These are phyloP conservation scores for Cyphellophora attinorum DNA, from an alignment of 2,329 filamentous ascomycete species.

Conservation along the genomic window DNA sequence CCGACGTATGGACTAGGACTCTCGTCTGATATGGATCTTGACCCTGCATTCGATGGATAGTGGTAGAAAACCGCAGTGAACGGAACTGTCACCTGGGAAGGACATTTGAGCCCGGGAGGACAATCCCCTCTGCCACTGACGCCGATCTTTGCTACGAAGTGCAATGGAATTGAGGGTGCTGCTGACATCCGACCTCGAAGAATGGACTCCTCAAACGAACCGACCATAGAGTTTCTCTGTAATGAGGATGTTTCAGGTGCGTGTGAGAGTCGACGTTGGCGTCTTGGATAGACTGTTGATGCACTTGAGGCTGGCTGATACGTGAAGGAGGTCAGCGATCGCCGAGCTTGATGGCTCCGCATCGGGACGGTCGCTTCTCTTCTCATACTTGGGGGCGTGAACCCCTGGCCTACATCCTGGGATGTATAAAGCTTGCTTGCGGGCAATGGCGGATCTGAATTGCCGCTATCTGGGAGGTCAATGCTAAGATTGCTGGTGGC, in stretches of 20 bases:
- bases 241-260: constrained; percentile 66
- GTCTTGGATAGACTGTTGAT: constrained; percentile 41
- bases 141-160: constrained; percentile 91
- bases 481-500: constrained; percentile 76
- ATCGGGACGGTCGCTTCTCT: constrained; percentile 54
- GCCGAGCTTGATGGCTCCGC: constrained; percentile 68
- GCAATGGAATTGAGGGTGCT: constrained; percentile 79
- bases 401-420: too few relatives aligned
- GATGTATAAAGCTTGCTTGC: background rate
- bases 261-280: constrained; percentile 58
- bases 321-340: constrained; percentile 58
- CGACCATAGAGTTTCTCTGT: constrained; percentile 90
- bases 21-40: constrained; percentile 59
- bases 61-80: constrained; percentile 97
- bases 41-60: constrained; percentile 61
- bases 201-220: constrained; percentile 96
- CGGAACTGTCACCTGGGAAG: constrained; percentile 77
- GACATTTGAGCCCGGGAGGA: constrained; percentile 74
- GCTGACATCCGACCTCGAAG: constrained; percentile 93
- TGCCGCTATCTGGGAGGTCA: constrained; percentile 52
- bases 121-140: constrained; percentile 84
- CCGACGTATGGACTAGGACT: constrained; percentile 95
- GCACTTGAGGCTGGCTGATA: constrained; percentile 38
- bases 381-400: constrained; percentile 31
- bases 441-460: background rate